Percentiles rank a stretch among this genome's conserved stretches.
Evolutionary conservation across 306 rosid genomes (phyloP).

Genomic region (Coriaria nepalensis): DNA sequence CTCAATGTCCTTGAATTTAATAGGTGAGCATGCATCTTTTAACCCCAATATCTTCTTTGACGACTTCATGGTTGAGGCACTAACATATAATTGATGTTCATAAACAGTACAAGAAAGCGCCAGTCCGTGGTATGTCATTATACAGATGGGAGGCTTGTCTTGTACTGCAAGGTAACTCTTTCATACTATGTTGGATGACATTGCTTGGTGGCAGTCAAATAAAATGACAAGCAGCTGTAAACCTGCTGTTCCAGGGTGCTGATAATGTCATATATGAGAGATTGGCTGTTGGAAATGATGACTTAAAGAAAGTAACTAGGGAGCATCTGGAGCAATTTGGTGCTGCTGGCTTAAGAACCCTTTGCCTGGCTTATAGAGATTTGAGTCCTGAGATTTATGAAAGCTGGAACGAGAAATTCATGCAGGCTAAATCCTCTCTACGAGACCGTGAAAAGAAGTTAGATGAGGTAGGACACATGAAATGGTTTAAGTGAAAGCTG

Average conservation of each 20-base stretch:
- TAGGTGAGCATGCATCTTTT: conserved; percentile 33
- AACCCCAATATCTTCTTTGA: conserved; percentile 5
- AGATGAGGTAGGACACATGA: too few species aligned
- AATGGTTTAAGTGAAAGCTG: too few species aligned
- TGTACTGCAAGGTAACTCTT: conserved; percentile 87
- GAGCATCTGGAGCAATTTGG: conserved; percentile 76
- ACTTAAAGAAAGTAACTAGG: conserved; percentile 62
- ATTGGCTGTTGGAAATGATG: conserved; percentile 37
- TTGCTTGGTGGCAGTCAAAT: conserved; percentile 16
- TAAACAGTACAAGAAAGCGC: conserved; percentile 83
- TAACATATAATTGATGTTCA: conserved; percentile 16
- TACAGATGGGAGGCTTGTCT: conserved; percentile 83
- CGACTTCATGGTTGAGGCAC: conserved; percentile 8
- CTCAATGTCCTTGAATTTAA: conserved; percentile 92
- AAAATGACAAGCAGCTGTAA: conserved; percentile 23
- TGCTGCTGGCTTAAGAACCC: conserved; percentile 81
- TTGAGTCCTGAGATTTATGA: conserved; percentile 60
- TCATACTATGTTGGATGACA: conserved; percentile 4
- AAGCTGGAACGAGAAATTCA: conserved; percentile 88
- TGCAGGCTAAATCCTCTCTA: conserved; percentile 86
- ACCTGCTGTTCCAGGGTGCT: conserved; percentile 66
- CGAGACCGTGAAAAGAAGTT: conserved; percentile 92
- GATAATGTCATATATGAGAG: conserved; percentile 86
- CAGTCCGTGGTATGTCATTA: conserved; percentile 93
- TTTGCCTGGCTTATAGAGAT: conserved; percentile 88